A percentile compares a stretch with the other conserved stretches of the same genome.
These are phyloP conservation scores for Vararia minispora DNA, from an alignment of 768 basidiomycete genomes.

Conservation along the genomic window DNA sequence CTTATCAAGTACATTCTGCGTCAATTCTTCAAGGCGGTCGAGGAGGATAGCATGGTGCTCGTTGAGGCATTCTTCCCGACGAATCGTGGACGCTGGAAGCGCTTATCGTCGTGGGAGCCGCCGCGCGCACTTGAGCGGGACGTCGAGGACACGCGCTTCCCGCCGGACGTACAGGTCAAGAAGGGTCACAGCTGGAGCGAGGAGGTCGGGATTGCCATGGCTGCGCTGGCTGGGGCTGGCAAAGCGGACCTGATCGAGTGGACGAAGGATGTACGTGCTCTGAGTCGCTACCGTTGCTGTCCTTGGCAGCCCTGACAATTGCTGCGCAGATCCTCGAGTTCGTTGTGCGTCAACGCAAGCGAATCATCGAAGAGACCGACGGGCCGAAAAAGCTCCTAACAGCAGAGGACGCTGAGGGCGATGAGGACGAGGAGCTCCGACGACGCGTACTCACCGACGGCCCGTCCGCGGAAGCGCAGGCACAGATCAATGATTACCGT, in stretches of 20 bases:
- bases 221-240: conserved; percentile 56
- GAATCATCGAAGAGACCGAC: conserved; percentile 53
- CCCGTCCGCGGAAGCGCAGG: conserved; percentile 59
- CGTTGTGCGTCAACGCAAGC: conserved; percentile 47
- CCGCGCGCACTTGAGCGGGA: conserved; percentile 28
- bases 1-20: conserved; percentile 82
- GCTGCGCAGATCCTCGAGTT: conserved; percentile 43
- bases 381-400: conserved; percentile 17
- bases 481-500: conserved; percentile 71
- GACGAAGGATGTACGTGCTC: conserved; percentile 60
- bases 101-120: conserved; percentile 69
- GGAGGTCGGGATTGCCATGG: conserved; percentile 79
- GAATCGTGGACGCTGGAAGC: conserved; percentile 80
- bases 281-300: not conserved
- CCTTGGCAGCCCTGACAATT: conserved; percentile 3
- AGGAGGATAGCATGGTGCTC: conserved; percentile 76
- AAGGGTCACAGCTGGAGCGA: conserved; percentile 86
- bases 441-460: conserved; percentile 19
- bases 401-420: conserved; percentile 20
- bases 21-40: conserved; percentile 88
- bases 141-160: conserved; percentile 31
- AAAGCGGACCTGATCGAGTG: conserved; percentile 61
- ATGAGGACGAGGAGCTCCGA: conserved; percentile 24
- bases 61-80: conserved; percentile 90
- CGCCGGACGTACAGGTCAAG: conserved; percentile 69